Base-by-base conservation (phyloP, 176 grass and related monocot genomes). In the Typha latifolia region DNA sequence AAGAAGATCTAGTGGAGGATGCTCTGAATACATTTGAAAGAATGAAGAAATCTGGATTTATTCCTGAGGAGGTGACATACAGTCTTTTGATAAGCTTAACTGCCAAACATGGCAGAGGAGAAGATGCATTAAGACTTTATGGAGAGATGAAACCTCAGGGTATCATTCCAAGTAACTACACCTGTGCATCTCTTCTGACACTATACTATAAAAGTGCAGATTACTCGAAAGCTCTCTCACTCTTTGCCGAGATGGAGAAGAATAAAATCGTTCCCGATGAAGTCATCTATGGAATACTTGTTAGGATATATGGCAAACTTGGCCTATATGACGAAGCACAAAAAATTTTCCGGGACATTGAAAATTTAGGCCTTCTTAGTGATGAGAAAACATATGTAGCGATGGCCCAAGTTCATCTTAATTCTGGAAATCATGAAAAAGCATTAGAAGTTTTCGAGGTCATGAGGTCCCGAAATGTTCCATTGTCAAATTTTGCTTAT, bases 271-370 rank as follows among this genome's bases (percentile, higher is more conserved):
- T 80, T 29, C 73, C 78, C 63, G 93, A 96, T 78, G 93, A 96
- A 69, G 88, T 91, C 50, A 89, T 96, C 37, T 96, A 91, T 37
- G 93, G 93, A 32, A 97, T 97, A 62, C 84, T 97, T 48, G 56
- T 97, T 26, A 86, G 93, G 75, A 86, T 92, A 69, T 92, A 89
- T 15, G 93, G 88, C 8, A 97, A 89, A 80, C 81, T 89, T 26
- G 88, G 85, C 48, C 74, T 92, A 47, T 87, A 89, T 13, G 80
- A 97, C 15, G 85, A 97, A 32, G 85, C 93, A 0, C 50, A 80
- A 23, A 82, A 19, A 62, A 92, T 66, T 5, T 97, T 97, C 26
- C 48, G 86, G 20, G 83, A 97, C 21, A 91, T 86, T 24, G 85
- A 84, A 66, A 84, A 70, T 62, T 75, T 48, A 0, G 78, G 76